A percentile compares a stretch with the other conserved stretches of the same genome.
Evolutionary conservation across 345 rosid species (phyloP).

Genomic region (Lepidium africanum): DNA sequence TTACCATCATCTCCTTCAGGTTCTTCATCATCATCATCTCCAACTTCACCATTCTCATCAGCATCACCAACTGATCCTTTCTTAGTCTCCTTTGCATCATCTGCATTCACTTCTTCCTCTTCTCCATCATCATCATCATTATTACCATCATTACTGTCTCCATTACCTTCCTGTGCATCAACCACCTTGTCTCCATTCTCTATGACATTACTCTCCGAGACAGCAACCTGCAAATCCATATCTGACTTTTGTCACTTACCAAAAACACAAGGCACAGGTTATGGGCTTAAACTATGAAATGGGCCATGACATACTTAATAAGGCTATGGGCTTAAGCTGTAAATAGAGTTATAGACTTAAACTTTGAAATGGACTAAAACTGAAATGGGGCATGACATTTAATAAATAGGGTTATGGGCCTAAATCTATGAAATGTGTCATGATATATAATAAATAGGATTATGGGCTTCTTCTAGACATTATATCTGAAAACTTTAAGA

Average conservation of each 20-base stretch:
- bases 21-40: slow-evolving; percentile 17
- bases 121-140: slow-evolving; percentile 43
- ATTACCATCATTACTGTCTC: slow-evolving; percentile 24
- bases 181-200: slow-evolving; percentile 29
- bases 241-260: not conserved
- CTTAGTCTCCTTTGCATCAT: slow-evolving; percentile 39
- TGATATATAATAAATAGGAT: not conserved
- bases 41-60: slow-evolving; percentile 31
- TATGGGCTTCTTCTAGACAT: slow-evolving; percentile 7
- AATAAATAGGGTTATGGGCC: not conserved
- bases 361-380: too few relatives aligned
- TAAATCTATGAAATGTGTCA: not conserved
- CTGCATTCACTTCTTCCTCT: slow-evolving; percentile 31
- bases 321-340: not conserved
- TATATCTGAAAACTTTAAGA: not conserved
- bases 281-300: too few relatives aligned
- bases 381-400: not conserved
- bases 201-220: slow-evolving; percentile 22
- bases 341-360: too few relatives aligned
- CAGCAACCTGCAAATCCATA: slow-evolving; percentile 29
- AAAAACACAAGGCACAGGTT: not conserved
- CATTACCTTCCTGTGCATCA: slow-evolving; percentile 60
- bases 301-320: not conserved
- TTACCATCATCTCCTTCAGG: slow-evolving; percentile 32
- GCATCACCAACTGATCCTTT: slow-evolving; percentile 36